Percentiles rank a stretch among this genome's conserved stretches.
Evolutionary conservation across 768 basidiomycete species (phyloP).

Genomic region (Lactifluus rugatus): DNA sequence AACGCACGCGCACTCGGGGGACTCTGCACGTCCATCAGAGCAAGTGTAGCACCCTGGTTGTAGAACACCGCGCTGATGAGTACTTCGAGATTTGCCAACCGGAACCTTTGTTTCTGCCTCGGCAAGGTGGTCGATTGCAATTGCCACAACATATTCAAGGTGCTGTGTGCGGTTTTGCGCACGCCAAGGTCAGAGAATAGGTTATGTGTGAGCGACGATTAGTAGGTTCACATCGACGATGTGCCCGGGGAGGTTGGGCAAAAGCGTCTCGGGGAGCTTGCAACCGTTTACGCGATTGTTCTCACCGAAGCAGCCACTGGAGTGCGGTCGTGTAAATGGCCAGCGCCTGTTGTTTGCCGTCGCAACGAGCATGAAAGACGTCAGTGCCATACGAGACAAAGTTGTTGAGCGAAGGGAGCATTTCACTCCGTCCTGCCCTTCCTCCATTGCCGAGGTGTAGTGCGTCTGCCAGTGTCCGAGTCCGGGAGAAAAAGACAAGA

Average conservation of each 20-base stretch:
- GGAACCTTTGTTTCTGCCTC: slow-evolving; percentile 54
- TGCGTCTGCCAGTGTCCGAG: no score
- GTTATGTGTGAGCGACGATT: neutral
- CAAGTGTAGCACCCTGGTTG: slow-evolving; percentile 69
- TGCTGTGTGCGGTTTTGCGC: slow-evolving; percentile 32
- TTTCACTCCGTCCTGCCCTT: no score
- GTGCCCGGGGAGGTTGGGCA: slow-evolving; percentile 70
- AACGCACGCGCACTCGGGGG: slow-evolving; percentile 58
- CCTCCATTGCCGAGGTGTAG: no score
- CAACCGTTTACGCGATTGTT: slow-evolving; percentile 76
- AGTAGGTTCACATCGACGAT: slow-evolving; percentile 58
- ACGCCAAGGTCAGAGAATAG: neutral
- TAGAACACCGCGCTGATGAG: slow-evolving; percentile 77
- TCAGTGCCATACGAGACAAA: slow-evolving; percentile 79
- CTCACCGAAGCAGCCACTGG: slow-evolving; percentile 64
- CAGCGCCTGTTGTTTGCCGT: slow-evolving; percentile 71
- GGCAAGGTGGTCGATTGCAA: slow-evolving; percentile 50
- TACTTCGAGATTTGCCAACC: slow-evolving; percentile 72
- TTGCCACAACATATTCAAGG: slow-evolving; percentile 53
- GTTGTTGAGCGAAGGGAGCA: slow-evolving; percentile 83
- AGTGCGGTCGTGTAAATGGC: slow-evolving; percentile 75
- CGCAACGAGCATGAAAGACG: slow-evolving; percentile 56
- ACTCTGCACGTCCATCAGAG: slow-evolving; percentile 55
- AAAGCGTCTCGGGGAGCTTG: slow-evolving; percentile 72
- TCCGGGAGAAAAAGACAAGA: no score